Evolutionary conservation across 1,284 basidiomycete genomes (phyloP).

Genomic region (Gastroboletus turbinatus): DNA sequence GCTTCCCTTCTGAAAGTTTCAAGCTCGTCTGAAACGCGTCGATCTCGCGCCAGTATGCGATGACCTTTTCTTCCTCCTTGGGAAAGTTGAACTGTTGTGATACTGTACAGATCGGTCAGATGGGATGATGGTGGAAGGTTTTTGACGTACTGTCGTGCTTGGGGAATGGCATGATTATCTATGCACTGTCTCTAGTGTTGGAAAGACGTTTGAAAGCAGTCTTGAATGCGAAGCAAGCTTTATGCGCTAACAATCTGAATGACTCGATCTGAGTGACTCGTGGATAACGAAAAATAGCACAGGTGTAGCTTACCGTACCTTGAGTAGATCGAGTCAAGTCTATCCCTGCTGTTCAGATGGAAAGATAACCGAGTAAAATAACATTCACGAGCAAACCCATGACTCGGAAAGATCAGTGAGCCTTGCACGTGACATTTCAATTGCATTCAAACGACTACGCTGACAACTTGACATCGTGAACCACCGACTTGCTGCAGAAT

Average conservation of each 20-base stretch:
- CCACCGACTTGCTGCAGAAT: too few relatives aligned
- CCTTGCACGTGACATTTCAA: background rate
- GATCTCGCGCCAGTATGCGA: conserved; percentile 93
- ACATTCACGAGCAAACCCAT: background rate
- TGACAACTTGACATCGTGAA: too few relatives aligned
- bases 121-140: background rate
- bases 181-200: background rate
- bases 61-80: conserved; percentile 90
- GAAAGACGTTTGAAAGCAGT: background rate
- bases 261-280: conserved; percentile 17
- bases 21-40: conserved; percentile 96
- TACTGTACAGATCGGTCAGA: conserved; percentile 43
- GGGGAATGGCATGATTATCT: conserved; percentile 29
- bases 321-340: background rate
- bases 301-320: background rate
- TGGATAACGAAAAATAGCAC: background rate
- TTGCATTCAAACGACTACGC: background rate
- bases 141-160: conserved; percentile 32
- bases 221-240: background rate
- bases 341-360: background rate
- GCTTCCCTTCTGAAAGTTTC: conserved; percentile 87
- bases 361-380: background rate
- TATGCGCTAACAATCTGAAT: background rate
- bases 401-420: background rate
- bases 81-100: conserved; percentile 84